A percentile compares a stretch with the other conserved stretches of the same genome.
These are phyloP conservation scores for Aspergillus fructus DNA, from an alignment of 2,329 filamentous ascomycete genomes.

Conservation along the genomic window DNA sequence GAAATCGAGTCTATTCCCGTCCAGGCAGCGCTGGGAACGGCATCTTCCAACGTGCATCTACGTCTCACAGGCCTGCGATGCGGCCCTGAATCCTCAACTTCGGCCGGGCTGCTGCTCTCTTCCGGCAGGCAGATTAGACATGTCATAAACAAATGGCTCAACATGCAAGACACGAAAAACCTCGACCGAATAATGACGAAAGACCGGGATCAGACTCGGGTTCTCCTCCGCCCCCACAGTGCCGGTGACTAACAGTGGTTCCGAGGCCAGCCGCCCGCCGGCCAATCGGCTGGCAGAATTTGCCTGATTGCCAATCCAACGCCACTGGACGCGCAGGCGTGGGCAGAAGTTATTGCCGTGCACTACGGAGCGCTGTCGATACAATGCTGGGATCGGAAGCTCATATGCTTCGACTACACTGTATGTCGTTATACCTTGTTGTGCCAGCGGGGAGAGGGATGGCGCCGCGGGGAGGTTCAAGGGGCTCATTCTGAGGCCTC, in stretches of 20 bases:
- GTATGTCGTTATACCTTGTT: neutral
- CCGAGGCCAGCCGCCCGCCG: conserved; percentile 17
- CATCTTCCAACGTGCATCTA: neutral
- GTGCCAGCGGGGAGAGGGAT: no score
- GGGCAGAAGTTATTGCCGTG: conserved; percentile 36
- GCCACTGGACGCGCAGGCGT: conserved; percentile 22
- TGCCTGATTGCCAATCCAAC: conserved; percentile 19
- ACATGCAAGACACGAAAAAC: conserved; percentile 3
- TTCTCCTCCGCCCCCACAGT: conserved; percentile 10
- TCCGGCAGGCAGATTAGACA: neutral
- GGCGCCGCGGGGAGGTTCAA: neutral
- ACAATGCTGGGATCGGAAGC: conserved; percentile 6
- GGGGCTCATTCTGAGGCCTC: neutral
- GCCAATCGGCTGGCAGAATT: conserved; percentile 26
- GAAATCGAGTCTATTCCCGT: conserved; percentile 13
- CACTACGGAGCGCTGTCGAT: conserved; percentile 5
- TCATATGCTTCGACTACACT: neutral
- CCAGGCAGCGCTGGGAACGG: conserved; percentile 9
- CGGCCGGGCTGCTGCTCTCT: neutral
- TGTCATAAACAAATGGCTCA: neutral
- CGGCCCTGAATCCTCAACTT: no score
- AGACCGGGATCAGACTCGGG: conserved; percentile 17
- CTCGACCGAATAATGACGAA: conserved; percentile 22
- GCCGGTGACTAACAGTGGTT: conserved; percentile 5
- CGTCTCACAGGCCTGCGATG: conserved; percentile 4